phyloP scores from a whole-genome alignment of 352 stramenopile genomes.

The Achlya hypogyna region DNA sequence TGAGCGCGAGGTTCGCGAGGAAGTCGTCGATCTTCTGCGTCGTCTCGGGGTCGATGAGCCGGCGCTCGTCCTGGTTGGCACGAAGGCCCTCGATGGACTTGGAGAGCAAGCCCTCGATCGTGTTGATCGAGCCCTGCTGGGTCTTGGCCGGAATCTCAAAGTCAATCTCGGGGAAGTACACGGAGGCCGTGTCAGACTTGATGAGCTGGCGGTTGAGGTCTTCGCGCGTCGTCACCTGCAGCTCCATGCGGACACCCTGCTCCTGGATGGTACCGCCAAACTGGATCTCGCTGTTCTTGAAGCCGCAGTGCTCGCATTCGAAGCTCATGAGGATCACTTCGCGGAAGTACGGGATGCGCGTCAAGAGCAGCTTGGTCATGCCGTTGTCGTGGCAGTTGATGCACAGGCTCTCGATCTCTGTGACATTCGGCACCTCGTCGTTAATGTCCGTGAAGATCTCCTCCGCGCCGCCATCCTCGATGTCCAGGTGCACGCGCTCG shows the following conservation, averaged over 20 bases:
- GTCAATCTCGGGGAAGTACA: slow-evolving; percentile 71
- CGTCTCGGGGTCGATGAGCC: slow-evolving; percentile 66
- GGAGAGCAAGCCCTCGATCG: slow-evolving; percentile 46
- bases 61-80: slow-evolving; percentile 69
- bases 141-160: slow-evolving; percentile 87
- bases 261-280: slow-evolving; percentile 66
- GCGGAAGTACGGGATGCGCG: slow-evolving; percentile 90
- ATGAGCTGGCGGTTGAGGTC: slow-evolving; percentile 87
- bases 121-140: slow-evolving; percentile 83
- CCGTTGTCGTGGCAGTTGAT: slow-evolving; percentile 85
- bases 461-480: slow-evolving; percentile 16
- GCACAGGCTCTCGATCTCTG: slow-evolving; percentile 74
- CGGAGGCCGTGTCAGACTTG: slow-evolving; percentile 75
- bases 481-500: slow-evolving; percentile 40
- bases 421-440: slow-evolving; percentile 50
- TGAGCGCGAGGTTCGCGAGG: slow-evolving; percentile 57
- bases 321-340: slow-evolving; percentile 93
- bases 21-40: slow-evolving; percentile 75
- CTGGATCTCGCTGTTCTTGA: slow-evolving; percentile 66
- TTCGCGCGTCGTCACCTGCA: slow-evolving; percentile 34
- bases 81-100: slow-evolving; percentile 65
- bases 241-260: slow-evolving; percentile 43
- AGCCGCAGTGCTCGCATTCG: slow-evolving; percentile 82
- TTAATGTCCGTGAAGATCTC: slow-evolving; percentile 21
- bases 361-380: slow-evolving; percentile 85